Evolutionary conservation across 495 filamentous ascomycete genomes (phyloP).

Genomic region (Lentithecium fluviatile): DNA sequence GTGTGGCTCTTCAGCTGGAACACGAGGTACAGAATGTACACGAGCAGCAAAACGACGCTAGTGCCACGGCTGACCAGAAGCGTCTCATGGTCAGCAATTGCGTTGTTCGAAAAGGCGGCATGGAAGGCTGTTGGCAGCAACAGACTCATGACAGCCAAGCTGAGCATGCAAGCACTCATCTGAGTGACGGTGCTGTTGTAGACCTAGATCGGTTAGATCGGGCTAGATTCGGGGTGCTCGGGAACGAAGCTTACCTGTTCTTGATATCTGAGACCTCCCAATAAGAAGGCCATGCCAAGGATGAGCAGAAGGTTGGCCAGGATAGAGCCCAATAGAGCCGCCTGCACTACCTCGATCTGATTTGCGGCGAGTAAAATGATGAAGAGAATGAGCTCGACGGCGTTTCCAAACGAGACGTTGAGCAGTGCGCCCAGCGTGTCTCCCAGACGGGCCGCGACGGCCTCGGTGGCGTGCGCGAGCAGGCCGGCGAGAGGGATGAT

Average conservation of each 20-base stretch:
- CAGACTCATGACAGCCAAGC: conserved; percentile 83
- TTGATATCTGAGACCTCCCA: conserved; percentile 81
- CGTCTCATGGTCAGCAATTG: conserved; percentile 63
- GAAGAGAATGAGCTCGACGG: conserved; percentile 40
- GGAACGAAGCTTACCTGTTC: conserved; percentile 63
- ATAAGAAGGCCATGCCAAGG: conserved; percentile 83
- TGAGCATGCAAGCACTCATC: conserved; percentile 90
- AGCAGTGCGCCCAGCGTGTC: conserved; percentile 37
- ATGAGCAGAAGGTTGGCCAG: conserved; percentile 85
- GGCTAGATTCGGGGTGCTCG: not conserved
- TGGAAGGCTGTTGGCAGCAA: conserved; percentile 87
- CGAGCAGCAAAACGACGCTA: conserved; percentile 80
- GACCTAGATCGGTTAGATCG: conserved; percentile 52
- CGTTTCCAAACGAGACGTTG: conserved; percentile 40
- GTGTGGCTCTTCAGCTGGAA: conserved; percentile 92
- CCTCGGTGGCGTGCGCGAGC: conserved; percentile 37
- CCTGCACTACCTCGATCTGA: conserved; percentile 87
- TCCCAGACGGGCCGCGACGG: conserved; percentile 33
- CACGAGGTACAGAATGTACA: conserved; percentile 81
- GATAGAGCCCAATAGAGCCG: conserved; percentile 83
- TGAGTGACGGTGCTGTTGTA: conserved; percentile 95
- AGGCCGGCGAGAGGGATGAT: conserved; percentile 39
- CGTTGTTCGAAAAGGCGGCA: conserved; percentile 69
- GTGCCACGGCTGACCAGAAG: conserved; percentile 85
- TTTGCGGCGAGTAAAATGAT: conserved; percentile 46